Evolutionary conservation across 495 filamentous ascomycete genomes (phyloP), one percentile per base, ranked within the genome.

Genomic region (Baudoinia panamericana): DNA sequence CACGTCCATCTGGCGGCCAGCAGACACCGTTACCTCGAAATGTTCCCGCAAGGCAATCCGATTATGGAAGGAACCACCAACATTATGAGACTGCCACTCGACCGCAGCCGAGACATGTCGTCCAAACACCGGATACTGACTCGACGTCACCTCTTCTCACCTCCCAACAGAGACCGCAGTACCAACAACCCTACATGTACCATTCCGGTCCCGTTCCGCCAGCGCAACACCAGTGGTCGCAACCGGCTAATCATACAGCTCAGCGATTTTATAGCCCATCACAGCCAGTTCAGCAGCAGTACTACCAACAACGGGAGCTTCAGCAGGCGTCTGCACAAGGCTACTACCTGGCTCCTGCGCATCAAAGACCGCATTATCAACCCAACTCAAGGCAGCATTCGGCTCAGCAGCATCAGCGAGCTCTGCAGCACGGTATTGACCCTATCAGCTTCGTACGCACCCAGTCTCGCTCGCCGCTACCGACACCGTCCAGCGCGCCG

Each of bases 91-190:
- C 15, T 12, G 11, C 15, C 6, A 37, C 23, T 8, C 34, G 15
- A 9, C 34, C 19, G 21, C 19, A 13, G 23, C 16, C 39, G 5
- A 36, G 26, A 42, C 20, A 33, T 33, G 28, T 13, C n/a, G 37
- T 31, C 25, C 19, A 9, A 29, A 29, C 9, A 6, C 11, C 34
- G 34, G 15, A 20, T 23, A 17, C 10, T 33, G n/a, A 5, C 6
- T n/a, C 36, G 24, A 19, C 39, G 29, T 29, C 30, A 34, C 39
- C 39, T 42, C 39, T n/a, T 33, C 9, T 17, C 30, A 7, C 11
- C 17, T 5, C 8, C 10, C 6, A 9, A 17, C 6, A 7, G 13
- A 10, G 17, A 9, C 10, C 6, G 13, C 24, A 4, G 10, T 39
- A 39, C 36, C 18, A 31, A 11, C 39, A 31, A 33, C 18, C 39